Evolutionary conservation across 805 yeast species (phyloP).

Genomic region (Suhomyces prunicola): DNA sequence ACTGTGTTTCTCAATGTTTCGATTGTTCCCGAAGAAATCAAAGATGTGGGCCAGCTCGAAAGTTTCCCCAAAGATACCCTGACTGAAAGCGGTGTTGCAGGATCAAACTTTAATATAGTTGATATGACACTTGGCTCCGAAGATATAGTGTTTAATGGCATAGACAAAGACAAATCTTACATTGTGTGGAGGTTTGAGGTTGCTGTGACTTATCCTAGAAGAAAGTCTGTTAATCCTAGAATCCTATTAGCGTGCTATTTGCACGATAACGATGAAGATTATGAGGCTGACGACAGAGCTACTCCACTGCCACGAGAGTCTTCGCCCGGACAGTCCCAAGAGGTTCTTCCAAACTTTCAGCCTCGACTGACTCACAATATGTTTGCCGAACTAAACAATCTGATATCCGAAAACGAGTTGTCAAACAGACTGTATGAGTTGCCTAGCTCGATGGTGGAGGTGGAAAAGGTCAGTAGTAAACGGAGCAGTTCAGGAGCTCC

Average conservation of each 20-base stretch:
- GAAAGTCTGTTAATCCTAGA: constrained; percentile 25
- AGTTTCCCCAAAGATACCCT: background rate
- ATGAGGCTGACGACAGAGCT: background rate
- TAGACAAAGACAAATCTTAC: constrained; percentile 7
- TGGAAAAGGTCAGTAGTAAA: background rate
- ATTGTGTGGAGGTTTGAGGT: constrained; percentile 29
- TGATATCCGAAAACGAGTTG: background rate
- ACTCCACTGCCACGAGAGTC: background rate
- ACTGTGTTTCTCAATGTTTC: constrained; percentile 17
- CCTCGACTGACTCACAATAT: constrained; percentile 16
- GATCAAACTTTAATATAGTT: constrained; percentile 8
- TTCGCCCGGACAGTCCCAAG: background rate
- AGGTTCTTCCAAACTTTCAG: constrained; percentile 13
- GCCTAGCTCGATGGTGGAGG: constrained; percentile 4
- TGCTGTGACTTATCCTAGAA: constrained; percentile 30
- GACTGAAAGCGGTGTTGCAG: background rate
- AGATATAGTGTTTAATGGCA: constrained; percentile 11
- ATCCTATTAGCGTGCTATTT: constrained; percentile 19
- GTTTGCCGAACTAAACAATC: constrained; percentile 16
- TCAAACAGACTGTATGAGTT: constrained; percentile 4
- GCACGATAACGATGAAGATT: constrained; percentile 9
- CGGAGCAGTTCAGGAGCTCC: background rate
- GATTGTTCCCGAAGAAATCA: constrained; percentile 16
- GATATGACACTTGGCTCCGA: constrained; percentile 6
- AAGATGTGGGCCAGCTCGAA: background rate